These are phyloP conservation scores for Ottelia alismoides DNA, from an alignment of 106 monocot species.

Conservation along the genomic window DNA sequence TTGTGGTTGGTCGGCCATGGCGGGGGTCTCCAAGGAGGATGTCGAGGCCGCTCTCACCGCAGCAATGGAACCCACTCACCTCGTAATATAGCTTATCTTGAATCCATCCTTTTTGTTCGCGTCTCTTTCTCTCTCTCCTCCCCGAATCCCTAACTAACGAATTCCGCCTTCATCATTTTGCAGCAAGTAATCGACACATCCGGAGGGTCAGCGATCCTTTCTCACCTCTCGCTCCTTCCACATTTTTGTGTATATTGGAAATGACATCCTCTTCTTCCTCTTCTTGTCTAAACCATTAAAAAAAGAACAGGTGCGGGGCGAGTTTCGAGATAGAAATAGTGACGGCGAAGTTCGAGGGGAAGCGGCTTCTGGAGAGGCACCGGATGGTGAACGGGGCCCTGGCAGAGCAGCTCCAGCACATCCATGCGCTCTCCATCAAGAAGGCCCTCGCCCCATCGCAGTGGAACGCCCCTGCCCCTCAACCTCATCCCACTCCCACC, in stretches of 20 bases:
- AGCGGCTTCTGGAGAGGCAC: constrained; percentile 91
- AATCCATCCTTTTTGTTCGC: not conserved
- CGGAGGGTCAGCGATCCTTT: constrained; percentile 50
- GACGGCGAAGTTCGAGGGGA: constrained; percentile 90
- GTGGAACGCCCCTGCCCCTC: too few species aligned
- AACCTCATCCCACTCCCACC: too few species aligned
- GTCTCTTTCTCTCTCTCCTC: not conserved
- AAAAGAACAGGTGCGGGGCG: constrained; percentile 93
- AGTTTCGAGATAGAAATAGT: constrained; percentile 84
- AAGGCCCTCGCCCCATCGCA: constrained; percentile 76
- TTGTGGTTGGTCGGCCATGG: too few species aligned
- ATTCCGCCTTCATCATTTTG: not conserved
- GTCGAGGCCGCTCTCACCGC: constrained; percentile 60
- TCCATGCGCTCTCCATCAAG: constrained; percentile 94
- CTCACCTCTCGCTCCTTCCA: not conserved
- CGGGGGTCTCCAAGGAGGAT: constrained; percentile 75
- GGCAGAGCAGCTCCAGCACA: constrained; percentile 60
- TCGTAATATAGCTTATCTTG: constrained; percentile 25
- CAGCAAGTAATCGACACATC: constrained; percentile 85
- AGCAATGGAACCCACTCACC: constrained; percentile 52
- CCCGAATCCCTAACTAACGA: not conserved
- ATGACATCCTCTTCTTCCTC: too few species aligned
- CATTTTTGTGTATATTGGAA: not conserved
- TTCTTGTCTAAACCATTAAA: too few species aligned
- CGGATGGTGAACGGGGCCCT: constrained; percentile 83